These are phyloP conservation scores for Coemansia sp. DNA, from an alignment of 192 early-diverging fungal species.

Conservation along the genomic window DNA sequence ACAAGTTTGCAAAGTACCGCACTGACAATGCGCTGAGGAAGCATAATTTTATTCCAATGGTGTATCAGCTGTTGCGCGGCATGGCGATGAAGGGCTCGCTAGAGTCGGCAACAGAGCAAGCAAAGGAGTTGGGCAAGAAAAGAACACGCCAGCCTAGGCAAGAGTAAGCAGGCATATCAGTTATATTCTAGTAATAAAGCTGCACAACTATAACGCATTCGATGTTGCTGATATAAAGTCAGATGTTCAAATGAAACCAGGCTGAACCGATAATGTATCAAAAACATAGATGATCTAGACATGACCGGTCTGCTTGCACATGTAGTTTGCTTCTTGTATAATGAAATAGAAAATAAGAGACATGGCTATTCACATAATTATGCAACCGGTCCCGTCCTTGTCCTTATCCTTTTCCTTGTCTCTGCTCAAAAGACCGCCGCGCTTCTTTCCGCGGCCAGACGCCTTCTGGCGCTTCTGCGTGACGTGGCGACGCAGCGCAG, in stretches of 20 bases:
- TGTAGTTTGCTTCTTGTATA: too few species aligned
- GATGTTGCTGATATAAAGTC: too few species aligned
- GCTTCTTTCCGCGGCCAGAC: conserved; percentile 29
- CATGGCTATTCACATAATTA: conserved; percentile 38
- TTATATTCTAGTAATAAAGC: too few species aligned
- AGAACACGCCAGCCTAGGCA: conserved; percentile 3
- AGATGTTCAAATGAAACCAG: too few species aligned
- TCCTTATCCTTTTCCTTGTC: conserved; percentile 47
- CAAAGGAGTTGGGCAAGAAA: conserved; percentile 24
- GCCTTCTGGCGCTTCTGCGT: conserved; percentile 58
- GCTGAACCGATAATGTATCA: too few species aligned
- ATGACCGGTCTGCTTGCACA: too few species aligned
- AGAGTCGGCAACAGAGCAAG: conserved; percentile 53
- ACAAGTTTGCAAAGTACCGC: conserved; percentile 61
- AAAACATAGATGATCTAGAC: too few species aligned
- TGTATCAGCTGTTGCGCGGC: conserved; percentile 65
- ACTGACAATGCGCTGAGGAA: conserved; percentile 69
- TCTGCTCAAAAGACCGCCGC: conserved; percentile 25
- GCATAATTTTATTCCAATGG: conserved; percentile 77
- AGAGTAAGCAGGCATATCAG: neutral
- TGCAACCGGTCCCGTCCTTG: conserved; percentile 37
- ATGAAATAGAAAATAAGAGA: neutral
- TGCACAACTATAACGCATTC: too few species aligned
- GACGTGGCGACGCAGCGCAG: conserved; percentile 50
- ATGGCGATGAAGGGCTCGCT: conserved; percentile 61